A percentile compares a stretch with the other conserved stretches of the same genome.
phyloP scores from a whole-genome alignment of 371 early-diverging fungal species.

The Syncephalis plumigaleata region DNA sequence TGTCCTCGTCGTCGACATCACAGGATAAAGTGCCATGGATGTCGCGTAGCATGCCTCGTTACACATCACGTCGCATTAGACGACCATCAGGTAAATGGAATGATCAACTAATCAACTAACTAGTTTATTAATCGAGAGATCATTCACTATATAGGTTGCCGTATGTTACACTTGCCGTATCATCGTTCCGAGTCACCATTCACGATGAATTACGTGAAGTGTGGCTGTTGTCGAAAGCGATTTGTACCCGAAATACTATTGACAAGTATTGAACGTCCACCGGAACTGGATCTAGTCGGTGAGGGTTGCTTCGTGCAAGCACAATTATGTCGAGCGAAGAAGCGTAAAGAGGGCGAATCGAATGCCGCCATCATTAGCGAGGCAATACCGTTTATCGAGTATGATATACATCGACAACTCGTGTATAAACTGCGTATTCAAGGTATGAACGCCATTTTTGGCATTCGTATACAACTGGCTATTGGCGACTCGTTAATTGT shows the following conservation, averaged over 20 bases:
- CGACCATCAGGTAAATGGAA: too few species aligned
- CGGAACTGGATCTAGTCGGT: conserved; percentile 33
- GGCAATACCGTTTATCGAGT: conserved; percentile 56
- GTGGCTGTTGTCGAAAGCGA: conserved; percentile 36
- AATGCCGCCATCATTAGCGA: conserved; percentile 42
- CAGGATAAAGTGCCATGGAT: too few species aligned
- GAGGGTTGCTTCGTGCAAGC: conserved; percentile 26
- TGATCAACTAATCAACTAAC: too few species aligned
- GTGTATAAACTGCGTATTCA: conserved; percentile 48
- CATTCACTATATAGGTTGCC: conserved; percentile 21
- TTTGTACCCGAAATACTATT: conserved; percentile 54
- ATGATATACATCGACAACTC: conserved; percentile 58
- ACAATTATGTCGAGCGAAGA: conserved; percentile 39
- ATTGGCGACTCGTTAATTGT: conserved; percentile 46
- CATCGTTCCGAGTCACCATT: conserved; percentile 35
- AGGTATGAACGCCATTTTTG: conserved; percentile 56
- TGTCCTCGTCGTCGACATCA: too few species aligned
- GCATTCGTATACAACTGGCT: conserved; percentile 40
- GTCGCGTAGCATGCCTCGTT: too few species aligned
- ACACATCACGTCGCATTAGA: too few species aligned
- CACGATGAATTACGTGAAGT: conserved; percentile 40
- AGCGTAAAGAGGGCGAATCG: conserved; percentile 28
- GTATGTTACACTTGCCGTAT: conserved; percentile 45
- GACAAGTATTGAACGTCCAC: conserved; percentile 47
- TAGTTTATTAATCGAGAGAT: too few species aligned